These are phyloP conservation scores for Gamsiella multidivaricata DNA, from an alignment of 192 early-diverging fungal genomes.

Conservation along the genomic window DNA sequence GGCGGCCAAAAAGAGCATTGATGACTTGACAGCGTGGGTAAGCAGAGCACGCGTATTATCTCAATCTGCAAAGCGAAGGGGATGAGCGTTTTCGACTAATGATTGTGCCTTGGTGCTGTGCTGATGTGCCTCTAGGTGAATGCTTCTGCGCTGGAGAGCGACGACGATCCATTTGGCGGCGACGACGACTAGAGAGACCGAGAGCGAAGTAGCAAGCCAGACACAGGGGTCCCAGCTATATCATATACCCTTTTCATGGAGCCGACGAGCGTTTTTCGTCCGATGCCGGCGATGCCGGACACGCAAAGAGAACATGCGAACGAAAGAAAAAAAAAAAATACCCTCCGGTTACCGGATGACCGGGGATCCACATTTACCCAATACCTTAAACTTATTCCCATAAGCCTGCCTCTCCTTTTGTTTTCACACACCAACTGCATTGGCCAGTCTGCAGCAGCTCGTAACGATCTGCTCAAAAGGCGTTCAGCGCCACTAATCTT, in stretches of 20 bases:
- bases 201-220: not conserved
- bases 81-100: not conserved
- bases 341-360: too few relatives aligned
- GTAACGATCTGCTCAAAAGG: too few relatives aligned
- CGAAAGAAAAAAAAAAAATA: conserved; percentile 11
- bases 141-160: conserved; percentile 14
- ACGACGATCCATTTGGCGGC: conserved; percentile 36
- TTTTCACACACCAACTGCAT: too few relatives aligned
- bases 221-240: not conserved
- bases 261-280: too few relatives aligned
- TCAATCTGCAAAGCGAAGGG: too few relatives aligned
- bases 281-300: too few relatives aligned
- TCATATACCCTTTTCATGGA: not conserved
- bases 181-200: conserved; percentile 26
- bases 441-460: too few relatives aligned
- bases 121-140: conserved; percentile 18
- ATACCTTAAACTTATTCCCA: too few relatives aligned
- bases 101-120: not conserved
- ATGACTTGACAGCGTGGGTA: conserved; percentile 54
- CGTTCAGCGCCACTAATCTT: too few relatives aligned
- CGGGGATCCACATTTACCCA: too few relatives aligned
- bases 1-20: conserved; percentile 54
- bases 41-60: too few relatives aligned
- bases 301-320: not conserved
- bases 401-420: too few relatives aligned